Evolutionary conservation across 139 green algal species (phyloP).

Genomic region (Coelastrella sp.): DNA sequence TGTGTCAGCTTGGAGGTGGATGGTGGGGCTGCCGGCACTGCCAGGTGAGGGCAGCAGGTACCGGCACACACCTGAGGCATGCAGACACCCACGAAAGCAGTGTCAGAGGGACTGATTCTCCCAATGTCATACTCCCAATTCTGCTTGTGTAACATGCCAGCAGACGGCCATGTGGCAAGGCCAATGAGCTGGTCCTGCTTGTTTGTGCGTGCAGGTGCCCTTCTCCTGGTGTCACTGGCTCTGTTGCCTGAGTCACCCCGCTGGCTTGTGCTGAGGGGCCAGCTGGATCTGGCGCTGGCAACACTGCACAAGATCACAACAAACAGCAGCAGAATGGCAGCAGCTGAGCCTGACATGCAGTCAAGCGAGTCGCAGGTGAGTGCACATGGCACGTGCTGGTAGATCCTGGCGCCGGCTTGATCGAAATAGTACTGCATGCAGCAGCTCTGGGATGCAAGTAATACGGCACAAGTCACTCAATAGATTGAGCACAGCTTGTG

Average conservation of each 20-base stretch:
- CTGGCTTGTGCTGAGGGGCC: slow-evolving; percentile 80
- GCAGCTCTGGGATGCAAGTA: no score
- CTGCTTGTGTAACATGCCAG: not conserved
- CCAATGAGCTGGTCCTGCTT: not conserved
- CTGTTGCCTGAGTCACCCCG: slow-evolving; percentile 83
- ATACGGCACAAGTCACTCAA: no score
- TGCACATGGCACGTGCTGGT: no score
- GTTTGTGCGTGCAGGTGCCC: slow-evolving; percentile 28
- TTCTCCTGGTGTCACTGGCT: slow-evolving; percentile 60
- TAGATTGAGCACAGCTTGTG: no score
- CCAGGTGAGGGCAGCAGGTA: slow-evolving; percentile 45
- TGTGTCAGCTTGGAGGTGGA: slow-evolving; percentile 69
- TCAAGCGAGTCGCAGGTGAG: not conserved
- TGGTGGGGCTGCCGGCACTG: slow-evolving; percentile 74
- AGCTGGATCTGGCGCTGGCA: slow-evolving; percentile 77
- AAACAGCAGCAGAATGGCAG: slow-evolving; percentile 11
- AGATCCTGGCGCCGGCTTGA: no score
- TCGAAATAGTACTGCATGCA: no score
- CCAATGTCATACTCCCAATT: no score
- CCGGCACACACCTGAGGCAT: no score
- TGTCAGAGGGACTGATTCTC: no score
- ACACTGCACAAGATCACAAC: slow-evolving; percentile 69
- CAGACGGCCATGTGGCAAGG: not conserved
- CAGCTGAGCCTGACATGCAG: not conserved
- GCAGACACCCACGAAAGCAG: no score